phyloP scores from a whole-genome alignment of 2,329 filamentous ascomycete genomes.

The Helotiales sp. region DNA sequence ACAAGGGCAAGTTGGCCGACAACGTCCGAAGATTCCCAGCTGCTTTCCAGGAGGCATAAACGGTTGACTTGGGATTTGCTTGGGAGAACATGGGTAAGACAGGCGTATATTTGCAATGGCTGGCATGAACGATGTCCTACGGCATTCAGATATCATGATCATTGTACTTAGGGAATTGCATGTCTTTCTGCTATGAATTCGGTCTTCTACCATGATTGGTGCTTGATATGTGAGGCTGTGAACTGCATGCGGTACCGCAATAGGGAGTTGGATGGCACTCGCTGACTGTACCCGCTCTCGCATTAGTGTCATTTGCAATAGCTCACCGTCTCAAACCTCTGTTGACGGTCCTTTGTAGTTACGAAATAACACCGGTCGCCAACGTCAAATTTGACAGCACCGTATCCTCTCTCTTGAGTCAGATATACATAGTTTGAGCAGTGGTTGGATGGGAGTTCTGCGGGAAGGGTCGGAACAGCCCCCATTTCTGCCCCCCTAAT shows the following conservation, averaged over 20 bases:
- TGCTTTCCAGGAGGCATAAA: constrained; percentile 63
- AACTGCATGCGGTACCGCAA: neutral
- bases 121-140: constrained; percentile 26
- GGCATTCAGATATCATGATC: constrained; percentile 25
- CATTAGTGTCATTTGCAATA: neutral
- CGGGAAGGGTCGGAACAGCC: neutral
- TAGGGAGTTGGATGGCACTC: neutral
- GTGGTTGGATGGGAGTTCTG: constrained; percentile 13
- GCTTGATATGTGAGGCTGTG: neutral
- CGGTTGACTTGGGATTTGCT: constrained; percentile 12
- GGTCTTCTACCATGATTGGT: neutral
- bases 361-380: neutral
- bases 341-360: neutral
- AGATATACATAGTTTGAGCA: neutral
- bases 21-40: constrained; percentile 97
- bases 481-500: neutral
- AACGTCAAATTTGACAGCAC: neutral
- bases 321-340: neutral
- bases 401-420: neutral
- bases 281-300: neutral
- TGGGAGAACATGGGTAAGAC: constrained; percentile 20
- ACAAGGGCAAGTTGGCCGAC: constrained; percentile 79
- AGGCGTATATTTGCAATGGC: constrained; percentile 34
- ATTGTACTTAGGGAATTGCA: constrained; percentile 35
- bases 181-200: constrained; percentile 22